Percentiles rank a stretch among this genome's conserved stretches.
Evolutionary conservation across 306 rosid species (phyloP).

Genomic region (Acmispon strigosus): DNA sequence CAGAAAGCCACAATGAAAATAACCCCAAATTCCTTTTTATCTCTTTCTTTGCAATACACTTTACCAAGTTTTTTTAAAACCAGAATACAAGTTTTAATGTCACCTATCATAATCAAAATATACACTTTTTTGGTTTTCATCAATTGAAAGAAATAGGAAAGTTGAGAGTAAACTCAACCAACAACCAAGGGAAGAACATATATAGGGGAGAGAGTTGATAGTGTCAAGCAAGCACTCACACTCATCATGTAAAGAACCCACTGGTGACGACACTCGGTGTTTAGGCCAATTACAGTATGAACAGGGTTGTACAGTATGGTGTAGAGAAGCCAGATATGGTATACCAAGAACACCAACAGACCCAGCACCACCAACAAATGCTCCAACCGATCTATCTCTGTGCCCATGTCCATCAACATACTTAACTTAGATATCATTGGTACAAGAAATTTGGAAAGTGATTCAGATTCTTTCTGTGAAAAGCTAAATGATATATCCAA

Average conservation of each 20-base stretch:
- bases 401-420: not conserved
- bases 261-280: slow-evolving; percentile 69
- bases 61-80: no score
- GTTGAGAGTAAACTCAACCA: not conserved
- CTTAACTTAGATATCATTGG: not conserved
- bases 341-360: slow-evolving; percentile 38
- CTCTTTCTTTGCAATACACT: no score
- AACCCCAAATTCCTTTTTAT: no score
- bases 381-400: slow-evolving; percentile 42
- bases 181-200: not conserved
- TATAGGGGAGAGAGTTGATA: no score
- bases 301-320: slow-evolving; percentile 36
- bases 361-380: slow-evolving; percentile 61
- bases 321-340: slow-evolving; percentile 61
- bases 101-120: not conserved
- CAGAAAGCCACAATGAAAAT: no score
- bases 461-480: no score
- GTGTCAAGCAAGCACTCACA: no score
- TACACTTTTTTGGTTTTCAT: no score
- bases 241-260: slow-evolving; percentile 73
- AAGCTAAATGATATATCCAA: not conserved
- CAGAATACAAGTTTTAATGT: not conserved
- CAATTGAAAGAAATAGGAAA: no score
- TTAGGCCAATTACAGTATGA: slow-evolving; percentile 71
- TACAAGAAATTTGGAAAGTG: no score